A percentile compares a stretch with the other conserved stretches of the same genome.
Conservation (phyloP, 169 alveolate species). For the Plasmodium fragile region DNA sequence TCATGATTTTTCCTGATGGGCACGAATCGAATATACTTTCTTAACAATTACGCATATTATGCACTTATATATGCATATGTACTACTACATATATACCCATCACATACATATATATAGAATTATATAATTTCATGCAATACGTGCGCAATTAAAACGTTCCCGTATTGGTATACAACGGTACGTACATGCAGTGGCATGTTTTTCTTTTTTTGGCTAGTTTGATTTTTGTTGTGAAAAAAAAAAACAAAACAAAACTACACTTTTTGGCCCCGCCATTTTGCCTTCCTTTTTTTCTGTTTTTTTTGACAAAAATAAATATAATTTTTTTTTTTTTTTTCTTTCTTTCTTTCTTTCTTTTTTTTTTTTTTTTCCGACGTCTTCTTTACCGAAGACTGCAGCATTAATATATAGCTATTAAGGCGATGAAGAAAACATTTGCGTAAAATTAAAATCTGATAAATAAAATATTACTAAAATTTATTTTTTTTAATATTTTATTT, state of each 20-base stretch:
- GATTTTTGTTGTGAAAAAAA: neutral
- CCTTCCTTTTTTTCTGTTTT: conserved; percentile 19
- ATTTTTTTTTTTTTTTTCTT: conserved; percentile 30
- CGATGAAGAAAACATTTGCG: conserved; percentile 76
- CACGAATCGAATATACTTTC: neutral
- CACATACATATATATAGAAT: neutral
- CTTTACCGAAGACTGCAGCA: conserved; percentile 79
- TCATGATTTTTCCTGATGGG: neutral
- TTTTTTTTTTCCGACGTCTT: conserved; percentile 62
- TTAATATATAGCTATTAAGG: conserved; percentile 73
- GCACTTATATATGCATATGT: neutral
- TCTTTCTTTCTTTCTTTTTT: neutral
- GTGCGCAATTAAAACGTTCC: neutral
- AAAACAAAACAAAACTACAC: conserved; percentile 43
- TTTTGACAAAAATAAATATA: conserved; percentile 40
- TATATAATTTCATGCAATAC: neutral
- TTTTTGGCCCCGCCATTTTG: conserved; percentile 51
- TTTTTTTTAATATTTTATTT: conserved; percentile 51
- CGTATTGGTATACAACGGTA: neutral
- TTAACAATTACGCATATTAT: too few species aligned
- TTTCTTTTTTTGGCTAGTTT: conserved; percentile 12
- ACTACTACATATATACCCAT: neutral
- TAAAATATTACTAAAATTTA: conserved; percentile 64
- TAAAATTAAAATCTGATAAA: conserved; percentile 54
- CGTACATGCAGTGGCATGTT: conserved; percentile 1